Evolutionary conservation across 2,329 filamentous ascomycete species (phyloP), one percentile per base, ranked within the genome.

Genomic region (Ophiosphaerella narmari): DNA sequence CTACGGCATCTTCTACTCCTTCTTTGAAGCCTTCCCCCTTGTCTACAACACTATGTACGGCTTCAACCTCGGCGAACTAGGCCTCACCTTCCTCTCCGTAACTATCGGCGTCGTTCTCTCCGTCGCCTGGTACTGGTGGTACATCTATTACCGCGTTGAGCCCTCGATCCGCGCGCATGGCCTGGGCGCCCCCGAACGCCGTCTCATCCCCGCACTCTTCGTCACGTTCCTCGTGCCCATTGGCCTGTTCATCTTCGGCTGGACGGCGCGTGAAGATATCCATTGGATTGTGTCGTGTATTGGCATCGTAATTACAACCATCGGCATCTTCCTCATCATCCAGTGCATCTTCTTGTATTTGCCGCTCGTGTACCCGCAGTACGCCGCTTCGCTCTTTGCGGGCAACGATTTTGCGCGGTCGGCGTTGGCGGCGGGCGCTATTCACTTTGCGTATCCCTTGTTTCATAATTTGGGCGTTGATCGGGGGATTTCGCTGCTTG

Each of bases 21-120:
- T 89, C 78, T 89, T 89, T 76, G 80, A 89, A 50, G 86, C 86
- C 8, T 77, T 74, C 55, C 81, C 81, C 0, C 74, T 85, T 46
- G 80, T 96, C 50, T 96, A 89, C 75, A 80, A 88, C 57, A 78
- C 83, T 70, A 87, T 89, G 56, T 95, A 96, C 74, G 86, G 86
- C 2, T 96, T 88, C 74, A 85, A 81, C 7, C 81, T 89, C 29
- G 83, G 88, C 39, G 85, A 80, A 42, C 89, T 89, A 0, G 90
- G 90, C 32, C 80, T 95, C 3, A 93, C 93, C 82, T 95, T 95
- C 73, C 90, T 94, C 51, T 88, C 88, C 9, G 74, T 94, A 33
- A 90, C 90, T 2, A 76, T 94, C 16, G 90, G 89, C 37, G 89
- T 93, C 36, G 18, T 91, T 1, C 49, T 76, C 45, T 86, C 86